Evolutionary conservation across 148 eudicot species (phyloP), one percentile per base, ranked within the genome.

Genomic region (Rheum nobile): DNA sequence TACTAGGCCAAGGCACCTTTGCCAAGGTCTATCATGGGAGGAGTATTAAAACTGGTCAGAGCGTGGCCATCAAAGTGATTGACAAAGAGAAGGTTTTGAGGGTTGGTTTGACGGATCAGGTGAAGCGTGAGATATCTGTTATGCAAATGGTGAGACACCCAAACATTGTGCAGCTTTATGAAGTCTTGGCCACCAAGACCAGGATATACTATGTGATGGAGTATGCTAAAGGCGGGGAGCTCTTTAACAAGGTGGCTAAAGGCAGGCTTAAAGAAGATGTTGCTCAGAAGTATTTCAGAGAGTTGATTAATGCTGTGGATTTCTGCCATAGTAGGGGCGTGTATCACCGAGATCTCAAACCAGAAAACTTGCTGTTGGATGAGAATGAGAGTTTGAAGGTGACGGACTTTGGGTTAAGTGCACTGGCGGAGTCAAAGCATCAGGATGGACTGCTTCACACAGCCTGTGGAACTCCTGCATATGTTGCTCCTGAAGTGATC

Each of bases 281-380:
- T 79, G 97, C 91, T 52, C 86, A 85, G 31, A 85, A 81, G 67
- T 91, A 91, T 71, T 91, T 91, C 42, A 80, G 74, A 63, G 91
- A 91, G 79, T 77, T 91, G 74, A 85, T 91, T 37, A 63, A 61
- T 73, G 97, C 97, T 10, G 81, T 91, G 48, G 97, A 87, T 29
- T 89, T 86, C 68, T 91, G 97, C 85, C 97, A 91, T 71, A 86
- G 94, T 68, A 82, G 94, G 75, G 94, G 90, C 19, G 97, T 91
- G 63, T 91, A 81, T 74, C 97, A 91, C 74, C 89, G 97, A n/a
- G 97, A 91, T 78, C 77, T 91, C 31, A 91, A 91, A 54, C 97
- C 91, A 34, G 97, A 91, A 70, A 91, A 91, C 71, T 78, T 91
- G 73, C 83, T 91, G 50, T 80, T 91, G n/a, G 97, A 91, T 55